A percentile compares a stretch with the other conserved stretches of the same genome.
Conservation (phyloP, 2,329 filamentous ascomycete genomes). For the Colletotrichum spaethianum region DNA sequence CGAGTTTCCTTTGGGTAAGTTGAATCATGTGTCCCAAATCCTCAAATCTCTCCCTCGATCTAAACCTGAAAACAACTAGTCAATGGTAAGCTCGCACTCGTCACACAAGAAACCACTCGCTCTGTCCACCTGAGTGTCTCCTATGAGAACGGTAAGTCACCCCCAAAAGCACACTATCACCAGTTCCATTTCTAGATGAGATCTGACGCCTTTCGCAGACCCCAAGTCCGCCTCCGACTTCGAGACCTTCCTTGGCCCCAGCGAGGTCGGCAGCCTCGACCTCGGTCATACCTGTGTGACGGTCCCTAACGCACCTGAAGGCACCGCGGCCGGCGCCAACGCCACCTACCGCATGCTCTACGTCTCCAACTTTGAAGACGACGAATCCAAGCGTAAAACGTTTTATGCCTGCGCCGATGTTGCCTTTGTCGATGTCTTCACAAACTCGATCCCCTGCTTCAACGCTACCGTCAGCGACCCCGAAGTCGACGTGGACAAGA, state of each 20-base stretch:
- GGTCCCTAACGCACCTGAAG: slow-evolving; percentile 52
- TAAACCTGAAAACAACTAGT: slow-evolving; percentile 51
- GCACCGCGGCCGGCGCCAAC: slow-evolving; percentile 56
- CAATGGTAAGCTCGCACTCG: slow-evolving; percentile 68
- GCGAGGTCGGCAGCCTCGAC: slow-evolving; percentile 55
- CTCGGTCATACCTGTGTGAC: slow-evolving; percentile 62
- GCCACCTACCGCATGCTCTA: slow-evolving; percentile 66
- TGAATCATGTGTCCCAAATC: too few relatives aligned
- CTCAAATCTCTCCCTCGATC: not conserved
- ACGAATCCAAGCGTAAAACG: slow-evolving; percentile 56
- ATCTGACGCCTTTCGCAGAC: slow-evolving; percentile 47
- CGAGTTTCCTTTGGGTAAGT: slow-evolving; percentile 68
- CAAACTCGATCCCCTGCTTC: slow-evolving; percentile 57
- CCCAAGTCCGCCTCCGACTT: slow-evolving; percentile 58
- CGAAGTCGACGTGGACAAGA: slow-evolving; percentile 43
- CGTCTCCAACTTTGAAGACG: slow-evolving; percentile 58
- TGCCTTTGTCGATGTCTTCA: slow-evolving; percentile 57
- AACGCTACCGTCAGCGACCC: slow-evolving; percentile 55
- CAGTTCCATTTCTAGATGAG: not conserved
- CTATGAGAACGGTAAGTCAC: slow-evolving; percentile 60
- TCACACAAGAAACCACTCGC: slow-evolving; percentile 71
- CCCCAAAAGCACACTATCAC: not conserved
- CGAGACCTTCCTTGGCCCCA: slow-evolving; percentile 53
- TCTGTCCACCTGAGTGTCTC: slow-evolving; percentile 68
- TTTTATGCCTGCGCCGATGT: slow-evolving; percentile 67